Evolutionary conservation across 2,329 filamentous ascomycete genomes (phyloP), one percentile per base, ranked within the genome.

Genomic region (Coniella vitis): DNA sequence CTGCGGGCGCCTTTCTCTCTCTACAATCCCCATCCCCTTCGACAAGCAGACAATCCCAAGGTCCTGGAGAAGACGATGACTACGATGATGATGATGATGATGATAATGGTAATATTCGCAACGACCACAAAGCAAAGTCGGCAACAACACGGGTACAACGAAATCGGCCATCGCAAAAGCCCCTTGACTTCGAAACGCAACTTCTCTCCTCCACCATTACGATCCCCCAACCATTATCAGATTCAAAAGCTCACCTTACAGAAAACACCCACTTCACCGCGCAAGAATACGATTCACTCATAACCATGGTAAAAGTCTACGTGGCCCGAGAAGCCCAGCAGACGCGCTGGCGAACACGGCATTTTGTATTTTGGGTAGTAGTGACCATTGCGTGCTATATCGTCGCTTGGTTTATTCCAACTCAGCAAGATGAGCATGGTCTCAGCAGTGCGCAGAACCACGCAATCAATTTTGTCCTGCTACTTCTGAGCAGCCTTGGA

Each of bases 341-440:
- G 66, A 81, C 83, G 17, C 76, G 75, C 45, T 81, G 84, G 68
- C 84, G 93, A 8, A 71, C 87, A 12, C 63, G 72, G 0, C 90
- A 95, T 68, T 96, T 95, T 64, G 70, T 82, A 43, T 69, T 69
- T 34, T 82, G 87, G 48, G 58, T 94, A 2, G 57, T 78, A 3
- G 65, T 91, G 21, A 80, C 85, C 48, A 70, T 91, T 16, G 87
- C 74, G 19, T 94, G 88, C 65, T 76, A 90, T 46, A 70, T 93
- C 0, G 90, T 79, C 4, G 80, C 94, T 2, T 97, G 90, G 90
- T 96, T 89, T 79, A 83, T 81, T 44, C 86, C 86, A 7, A 69
- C 71, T 48, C 48, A 45, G 14, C 12, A 20, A 29, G 38, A 38
- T 5, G 17, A 2, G 14, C 25, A 29, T 29, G 25, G 25, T 5